Conservation (phyloP, 2,329 filamentous ascomycete genomes). For the Phialocephala subalpina region DNA sequence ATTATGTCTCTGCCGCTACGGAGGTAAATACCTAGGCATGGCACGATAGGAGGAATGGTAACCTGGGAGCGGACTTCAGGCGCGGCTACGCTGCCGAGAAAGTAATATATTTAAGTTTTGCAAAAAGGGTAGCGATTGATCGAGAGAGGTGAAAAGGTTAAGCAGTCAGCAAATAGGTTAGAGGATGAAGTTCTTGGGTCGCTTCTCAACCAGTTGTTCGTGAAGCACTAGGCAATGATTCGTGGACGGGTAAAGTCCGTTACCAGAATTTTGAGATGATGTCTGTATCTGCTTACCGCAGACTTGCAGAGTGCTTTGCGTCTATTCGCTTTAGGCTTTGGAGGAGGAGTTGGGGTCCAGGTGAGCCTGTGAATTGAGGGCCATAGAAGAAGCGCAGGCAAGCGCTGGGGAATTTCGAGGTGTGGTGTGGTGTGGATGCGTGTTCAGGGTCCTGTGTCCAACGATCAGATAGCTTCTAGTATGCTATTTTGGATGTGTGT, state of each 20-base stretch:
- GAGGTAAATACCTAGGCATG: no score
- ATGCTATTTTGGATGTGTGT: neutral
- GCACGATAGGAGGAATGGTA: no score
- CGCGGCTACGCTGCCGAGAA: conserved; percentile 5
- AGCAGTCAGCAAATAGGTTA: neutral
- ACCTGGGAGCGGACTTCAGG: neutral
- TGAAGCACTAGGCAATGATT: neutral
- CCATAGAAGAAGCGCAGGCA: neutral
- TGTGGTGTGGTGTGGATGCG: neutral
- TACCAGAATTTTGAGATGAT: neutral
- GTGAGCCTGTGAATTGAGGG: no score
- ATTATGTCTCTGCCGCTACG: no score
- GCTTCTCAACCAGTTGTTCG: neutral
- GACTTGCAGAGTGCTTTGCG: conserved; percentile 2
- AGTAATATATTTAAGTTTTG: neutral
- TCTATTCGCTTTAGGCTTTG: conserved; percentile 11
- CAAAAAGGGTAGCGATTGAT: no score
- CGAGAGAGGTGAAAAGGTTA: neutral
- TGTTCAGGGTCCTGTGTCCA: conserved; percentile 5
- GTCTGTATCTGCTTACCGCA: conserved; percentile 4
- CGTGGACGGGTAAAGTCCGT: neutral
- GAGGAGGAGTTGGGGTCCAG: neutral
- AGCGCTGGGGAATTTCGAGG: neutral
- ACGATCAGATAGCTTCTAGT: conserved; percentile 1
- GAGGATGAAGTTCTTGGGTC: neutral